Evolutionary conservation across 257 asterid genomes (phyloP), one percentile per base, ranked within the genome.

Genomic region (Ballota nigra): DNA sequence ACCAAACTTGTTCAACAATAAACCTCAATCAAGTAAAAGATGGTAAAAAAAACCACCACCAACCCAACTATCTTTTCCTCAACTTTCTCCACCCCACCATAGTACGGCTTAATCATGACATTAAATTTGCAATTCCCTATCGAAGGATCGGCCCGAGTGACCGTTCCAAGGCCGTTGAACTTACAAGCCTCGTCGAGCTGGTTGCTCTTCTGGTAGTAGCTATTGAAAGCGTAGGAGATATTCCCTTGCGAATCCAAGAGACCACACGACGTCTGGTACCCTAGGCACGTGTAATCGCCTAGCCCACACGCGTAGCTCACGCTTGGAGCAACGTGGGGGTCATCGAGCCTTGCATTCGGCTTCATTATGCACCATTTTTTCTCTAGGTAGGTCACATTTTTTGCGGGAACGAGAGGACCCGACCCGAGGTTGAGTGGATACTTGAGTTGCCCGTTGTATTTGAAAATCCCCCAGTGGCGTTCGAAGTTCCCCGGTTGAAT

Each of bases 391-490:
- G 59, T 57, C 15, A 87, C 88, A 6, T 80, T 84, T 7, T 77
- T 80, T 1, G 85, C 97, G 0, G 82, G 79, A 47, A 82, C 71
- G 9, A 90, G 76, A 15, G 81, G 6, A 12, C 83, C 80, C 0
- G 87, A 76, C n/a, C 96, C 96, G 0, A 90, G 89, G 80, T 85
- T 88, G 26, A 90, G 82, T 0, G 73, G 2, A 75, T 90, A 90
- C 51, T 90, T 90, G 0, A 91, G 90, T 43, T 80, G 86, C 5
- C 97, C 97, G 43, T 90, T 92, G 34, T 71, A 86, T 58, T 66
- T 16, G 23, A 90, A 83, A 6, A 88, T 72, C 12, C 97, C 97
- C 97, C 97, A 88, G 33, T 90, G 97, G 12, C 97, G 85, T 74
- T 90, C 97, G 29, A 90, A 90, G 51, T 85, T 86, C 19, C 97